Evolutionary conservation across 179 eudicot genomes (phyloP).

Genomic region (Camellia oleifera): DNA sequence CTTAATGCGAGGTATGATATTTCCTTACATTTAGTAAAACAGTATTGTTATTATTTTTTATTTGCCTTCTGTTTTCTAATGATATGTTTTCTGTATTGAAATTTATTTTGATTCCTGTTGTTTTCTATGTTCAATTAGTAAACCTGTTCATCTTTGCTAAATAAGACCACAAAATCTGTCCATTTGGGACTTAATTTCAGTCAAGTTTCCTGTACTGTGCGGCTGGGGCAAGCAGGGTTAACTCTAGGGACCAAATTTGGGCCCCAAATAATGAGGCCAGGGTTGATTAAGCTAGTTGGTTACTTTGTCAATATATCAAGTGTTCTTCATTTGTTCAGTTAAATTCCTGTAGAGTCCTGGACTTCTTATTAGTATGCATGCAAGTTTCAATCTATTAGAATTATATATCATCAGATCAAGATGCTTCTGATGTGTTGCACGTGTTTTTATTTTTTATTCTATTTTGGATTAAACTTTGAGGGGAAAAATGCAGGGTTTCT

Average conservation of each 20-base stretch:
- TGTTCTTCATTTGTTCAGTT: neutral
- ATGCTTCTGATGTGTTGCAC: too few relatives aligned
- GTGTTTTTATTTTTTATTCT: neutral
- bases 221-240: neutral
- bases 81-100: neutral
- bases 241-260: neutral
- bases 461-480: conserved; percentile 18
- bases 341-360: neutral
- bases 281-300: neutral
- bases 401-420: too few relatives aligned
- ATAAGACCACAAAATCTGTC: neutral
- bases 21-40: neutral
- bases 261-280: neutral
- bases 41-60: neutral
- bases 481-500: conserved; percentile 55
- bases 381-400: too few relatives aligned
- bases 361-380: neutral
- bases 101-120: neutral
- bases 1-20: conserved; percentile 60
- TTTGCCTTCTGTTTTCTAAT: neutral
- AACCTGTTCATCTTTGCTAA: neutral
- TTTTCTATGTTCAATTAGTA: neutral
- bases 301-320: neutral
- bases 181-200: neutral
- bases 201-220: conserved; percentile 3